Base-by-base conservation (phyloP, 495 filamentous ascomycete species). In the Penicillium manginii region DNA sequence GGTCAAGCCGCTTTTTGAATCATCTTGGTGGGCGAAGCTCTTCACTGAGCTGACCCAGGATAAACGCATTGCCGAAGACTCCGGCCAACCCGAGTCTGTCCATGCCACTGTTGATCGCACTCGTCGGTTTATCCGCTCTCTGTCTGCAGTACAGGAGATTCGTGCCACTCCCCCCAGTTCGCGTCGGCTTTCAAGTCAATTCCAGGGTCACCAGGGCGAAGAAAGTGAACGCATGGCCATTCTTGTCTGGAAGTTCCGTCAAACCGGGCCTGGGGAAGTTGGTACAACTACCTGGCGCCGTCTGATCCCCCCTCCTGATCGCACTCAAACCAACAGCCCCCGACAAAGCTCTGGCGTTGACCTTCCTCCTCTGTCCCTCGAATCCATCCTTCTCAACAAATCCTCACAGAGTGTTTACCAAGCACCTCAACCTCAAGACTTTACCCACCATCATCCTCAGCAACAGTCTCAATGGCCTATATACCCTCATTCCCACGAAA, bases 241-340 rank as follows among this genome's bases (percentile, higher is more conserved):
- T 47, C 57, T 85, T 11, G 68, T 82, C 11, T 85, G 82, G 82
- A 82, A 78, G 48, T 84, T 84, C 62, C 76, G 74, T 9, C 74
- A 80, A 55, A 78, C 78, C 12, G 66, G 69, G 4, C 66, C 66
- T 15, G 68, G 69, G 8, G 73, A 82, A 52, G 75, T 75, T 32
- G 80, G 79, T 35, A 82, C 77, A 3, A 83, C 81, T 3, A 80
- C 74, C n/a, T 85, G 82, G 82, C 70, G 77, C 56, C 71, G 69
- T 31, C 62, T 85, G n/a, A 69, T 78, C 19, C 71, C 78, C 15
- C 76, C 78, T 0, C 70, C 78, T 0, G 71, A 74, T 21, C 74
- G 75, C 10, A 73, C 59, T 32, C 55, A 67, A 10, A 71, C 76
- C 43, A 76, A 72, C 47, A 80, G 76, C 58, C 75, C 78, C 2